Conservation (phyloP, 805 yeast species). For the Kazachstania martiniae region DNA sequence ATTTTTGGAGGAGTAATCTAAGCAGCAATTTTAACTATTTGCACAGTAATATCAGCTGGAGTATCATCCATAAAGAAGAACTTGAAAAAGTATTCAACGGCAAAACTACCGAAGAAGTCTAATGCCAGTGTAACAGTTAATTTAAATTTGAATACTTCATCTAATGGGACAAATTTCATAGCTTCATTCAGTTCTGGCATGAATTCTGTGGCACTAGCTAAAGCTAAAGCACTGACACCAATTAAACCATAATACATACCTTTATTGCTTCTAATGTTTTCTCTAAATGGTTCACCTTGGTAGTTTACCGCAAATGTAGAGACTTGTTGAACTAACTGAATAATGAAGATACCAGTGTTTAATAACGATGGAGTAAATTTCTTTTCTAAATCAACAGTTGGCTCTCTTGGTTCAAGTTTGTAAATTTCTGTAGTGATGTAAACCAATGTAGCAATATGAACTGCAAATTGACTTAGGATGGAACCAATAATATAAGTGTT, state of each 20-base stretch:
- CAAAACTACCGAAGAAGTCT: constrained; percentile 71
- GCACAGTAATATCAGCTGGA: constrained; percentile 79
- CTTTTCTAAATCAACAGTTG: constrained; percentile 81
- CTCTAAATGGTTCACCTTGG: constrained; percentile 94
- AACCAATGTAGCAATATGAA: constrained; percentile 74
- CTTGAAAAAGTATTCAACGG: constrained; percentile 71
- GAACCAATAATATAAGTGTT: constrained; percentile 96
- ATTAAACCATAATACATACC: constrained; percentile 95
- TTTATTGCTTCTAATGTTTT: constrained; percentile 76
- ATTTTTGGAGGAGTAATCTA: too few relatives aligned
- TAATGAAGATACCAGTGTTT: constrained; percentile 90
- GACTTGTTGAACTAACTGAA: constrained; percentile 92
- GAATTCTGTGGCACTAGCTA: constrained; percentile 89
- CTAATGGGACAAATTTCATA: constrained; percentile 87
- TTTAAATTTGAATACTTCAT: constrained; percentile 56
- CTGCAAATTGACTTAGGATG: constrained; percentile 89
- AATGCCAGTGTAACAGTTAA: constrained; percentile 61
- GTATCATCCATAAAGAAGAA: constrained; percentile 79
- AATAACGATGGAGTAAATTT: constrained; percentile 79
- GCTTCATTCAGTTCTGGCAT: constrained; percentile 89
- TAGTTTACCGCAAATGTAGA: constrained; percentile 96
- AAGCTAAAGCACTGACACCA: constrained; percentile 81
- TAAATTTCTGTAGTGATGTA: constrained; percentile 79
- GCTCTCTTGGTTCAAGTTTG: constrained; percentile 84
- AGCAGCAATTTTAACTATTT: constrained; percentile 4